Base-by-base conservation (phyloP, 2,329 filamentous ascomycete species). In the Colletotrichum orbiculare region DNA sequence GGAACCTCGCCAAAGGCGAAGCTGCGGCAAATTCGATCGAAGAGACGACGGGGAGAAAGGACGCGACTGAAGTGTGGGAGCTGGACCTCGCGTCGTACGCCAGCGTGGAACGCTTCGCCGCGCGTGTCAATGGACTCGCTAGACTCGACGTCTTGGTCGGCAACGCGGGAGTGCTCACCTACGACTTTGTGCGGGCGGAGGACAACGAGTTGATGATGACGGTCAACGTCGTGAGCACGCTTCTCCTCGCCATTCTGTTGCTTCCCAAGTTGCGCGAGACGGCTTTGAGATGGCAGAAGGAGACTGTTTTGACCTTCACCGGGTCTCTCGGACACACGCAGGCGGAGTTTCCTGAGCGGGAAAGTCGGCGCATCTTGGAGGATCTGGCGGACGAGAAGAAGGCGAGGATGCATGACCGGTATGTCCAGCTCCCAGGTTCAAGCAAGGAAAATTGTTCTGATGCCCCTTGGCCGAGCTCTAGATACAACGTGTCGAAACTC, bases 211-310 rank as follows among this genome's bases (percentile, higher is more conserved):
- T 68, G 11, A 78, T 73, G 13, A 70, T 83, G 54, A 79, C 78
- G 2, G 75, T 84, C 45, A 85, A 85, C 67, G 77, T 82, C 10
- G 71, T 84, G 25, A 76, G 75, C 3, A 83, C 79, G 0, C 77
- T 81, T 33, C 71, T 85, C 11, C 73, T 85, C 54, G 76, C 77
- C 0, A 54, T 84, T 5, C 64, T 79, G 46, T 66, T 82, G 8
- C 69, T 86, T 15, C 82, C 82, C 0, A 68, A 72, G 25, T 67
- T 85, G 66, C 74, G 75, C 10, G 72, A 71, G 9, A 78, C 77
- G 6, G 76, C 77, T 2, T 68, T 50, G 1, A 70, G 64, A 52
- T 71, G 72, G 55, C 77, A 76, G 7, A 62, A 34, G 43, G 45
- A 49, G 2, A 39, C 46, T 17, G 38, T 62, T 3, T 8, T 57